Percentiles rank a stretch among this genome's conserved stretches.
Evolutionary conservation across 176 grass and related monocot species (phyloP).

Genomic region (Oropetium thomaeum): DNA sequence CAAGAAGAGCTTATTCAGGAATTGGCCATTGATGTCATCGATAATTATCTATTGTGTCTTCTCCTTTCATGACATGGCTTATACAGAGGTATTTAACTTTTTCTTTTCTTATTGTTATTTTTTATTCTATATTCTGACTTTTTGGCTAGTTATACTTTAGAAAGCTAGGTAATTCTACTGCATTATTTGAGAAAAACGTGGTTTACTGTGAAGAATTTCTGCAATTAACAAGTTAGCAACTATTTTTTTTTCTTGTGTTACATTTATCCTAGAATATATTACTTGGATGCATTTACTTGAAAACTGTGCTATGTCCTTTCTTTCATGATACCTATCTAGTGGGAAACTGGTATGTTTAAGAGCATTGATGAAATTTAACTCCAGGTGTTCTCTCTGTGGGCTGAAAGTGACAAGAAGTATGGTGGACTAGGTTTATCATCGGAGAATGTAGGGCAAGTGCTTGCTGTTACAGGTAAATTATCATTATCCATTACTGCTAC

Average conservation of each 20-base stretch:
- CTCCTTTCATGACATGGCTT: constrained; percentile 93
- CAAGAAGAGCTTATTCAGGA: constrained; percentile 77
- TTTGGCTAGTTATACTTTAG: constrained; percentile 6
- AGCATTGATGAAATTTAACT: constrained; percentile 1
- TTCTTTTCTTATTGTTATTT: too few relatives aligned
- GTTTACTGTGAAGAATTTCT: background rate
- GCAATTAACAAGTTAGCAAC: background rate
- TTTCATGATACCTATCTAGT: background rate
- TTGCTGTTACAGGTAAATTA: constrained; percentile 63
- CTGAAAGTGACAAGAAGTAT: constrained; percentile 69
- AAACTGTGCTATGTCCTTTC: background rate
- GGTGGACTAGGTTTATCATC: constrained; percentile 73
- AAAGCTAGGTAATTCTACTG: too few relatives aligned
- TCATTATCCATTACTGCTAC: background rate
- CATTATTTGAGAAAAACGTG: too few relatives aligned
- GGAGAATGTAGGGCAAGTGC: constrained; percentile 61
- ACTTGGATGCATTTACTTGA: background rate
- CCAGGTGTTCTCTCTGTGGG: constrained; percentile 81
- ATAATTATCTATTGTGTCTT: constrained; percentile 81
- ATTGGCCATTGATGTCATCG: constrained; percentile 97
- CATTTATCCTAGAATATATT: background rate
- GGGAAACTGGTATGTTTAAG: too few relatives aligned
- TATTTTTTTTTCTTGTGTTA: background rate
- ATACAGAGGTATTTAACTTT: constrained; percentile 68
- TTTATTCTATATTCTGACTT: too few relatives aligned